A percentile compares a stretch with the other conserved stretches of the same genome.
Conservation (phyloP, 345 rosid genomes). For the Arabidopsis arenosa region DNA sequence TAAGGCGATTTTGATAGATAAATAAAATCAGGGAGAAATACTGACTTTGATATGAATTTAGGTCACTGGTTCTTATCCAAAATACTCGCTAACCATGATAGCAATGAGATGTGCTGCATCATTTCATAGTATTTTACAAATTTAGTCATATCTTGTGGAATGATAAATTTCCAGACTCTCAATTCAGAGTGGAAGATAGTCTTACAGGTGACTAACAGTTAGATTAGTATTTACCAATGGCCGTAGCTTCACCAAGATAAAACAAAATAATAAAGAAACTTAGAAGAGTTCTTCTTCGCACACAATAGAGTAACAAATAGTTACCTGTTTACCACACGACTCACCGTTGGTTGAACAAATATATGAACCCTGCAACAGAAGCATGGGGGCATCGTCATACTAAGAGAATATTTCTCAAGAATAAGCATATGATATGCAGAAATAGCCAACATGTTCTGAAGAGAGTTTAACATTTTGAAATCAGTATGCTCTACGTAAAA, state of each 20-base stretch:
- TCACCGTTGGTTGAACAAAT: slow-evolving; percentile 88
- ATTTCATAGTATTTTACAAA: neutral
- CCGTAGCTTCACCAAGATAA: slow-evolving; percentile 17
- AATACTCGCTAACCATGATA: neutral
- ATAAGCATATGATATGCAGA: slow-evolving; percentile 32
- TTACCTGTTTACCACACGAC: slow-evolving; percentile 93
- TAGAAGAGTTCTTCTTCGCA: neutral
- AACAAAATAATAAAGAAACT: neutral
- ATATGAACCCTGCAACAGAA: slow-evolving; percentile 79
- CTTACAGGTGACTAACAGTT: slow-evolving; percentile 16
- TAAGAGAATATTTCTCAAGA: slow-evolving; percentile 26
- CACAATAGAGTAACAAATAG: slow-evolving; percentile 14
- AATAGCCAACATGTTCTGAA: neutral
- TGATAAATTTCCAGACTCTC: slow-evolving; percentile 19
- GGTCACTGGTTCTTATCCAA: slow-evolving; percentile 6
- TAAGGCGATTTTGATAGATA: slow-evolving; percentile 21
- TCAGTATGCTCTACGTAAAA: slow-evolving; percentile 8
- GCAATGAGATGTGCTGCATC: neutral
- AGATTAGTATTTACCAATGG: slow-evolving; percentile 21
- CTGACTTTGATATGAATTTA: slow-evolving; percentile 13
- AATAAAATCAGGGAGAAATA: neutral
- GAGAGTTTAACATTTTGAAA: slow-evolving; percentile 13
- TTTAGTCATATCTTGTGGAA: slow-evolving; percentile 20
- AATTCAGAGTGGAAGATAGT: slow-evolving; percentile 17
- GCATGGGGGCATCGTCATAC: slow-evolving; percentile 24